Percentiles rank a stretch among this genome's conserved stretches.
phyloP scores from a whole-genome alignment of 2,329 filamentous ascomycete species.

The Apiospora marii region DNA sequence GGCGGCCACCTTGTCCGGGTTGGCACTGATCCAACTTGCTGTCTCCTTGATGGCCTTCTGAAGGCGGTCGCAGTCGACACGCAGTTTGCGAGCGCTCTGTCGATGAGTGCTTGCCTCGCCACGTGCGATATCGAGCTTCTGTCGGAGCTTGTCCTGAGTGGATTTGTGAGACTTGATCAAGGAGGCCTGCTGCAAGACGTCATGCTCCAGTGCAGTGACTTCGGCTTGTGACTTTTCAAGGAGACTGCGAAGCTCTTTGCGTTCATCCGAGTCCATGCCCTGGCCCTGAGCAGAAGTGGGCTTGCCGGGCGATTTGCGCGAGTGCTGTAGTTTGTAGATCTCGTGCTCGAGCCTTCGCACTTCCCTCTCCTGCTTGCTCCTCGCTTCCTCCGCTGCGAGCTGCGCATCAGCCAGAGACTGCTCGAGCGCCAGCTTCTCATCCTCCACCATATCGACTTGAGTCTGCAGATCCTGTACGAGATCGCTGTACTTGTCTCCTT shows the following conservation, averaged over 20 bases:
- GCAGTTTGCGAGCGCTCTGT: slow-evolving; percentile 61
- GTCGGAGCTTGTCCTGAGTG: slow-evolving; percentile 67
- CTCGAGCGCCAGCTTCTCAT: slow-evolving; percentile 64
- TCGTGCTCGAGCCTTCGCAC: slow-evolving; percentile 36
- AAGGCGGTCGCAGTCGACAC: slow-evolving; percentile 58
- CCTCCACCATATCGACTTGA: slow-evolving; percentile 70
- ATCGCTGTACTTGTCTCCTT: slow-evolving; percentile 45
- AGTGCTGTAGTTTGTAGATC: slow-evolving; percentile 42
- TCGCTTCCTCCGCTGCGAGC: slow-evolving; percentile 58
- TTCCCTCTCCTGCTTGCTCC: slow-evolving; percentile 59
- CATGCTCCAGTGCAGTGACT: slow-evolving; percentile 74
- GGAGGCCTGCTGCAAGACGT: slow-evolving; percentile 73
- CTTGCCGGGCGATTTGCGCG: slow-evolving; percentile 31
- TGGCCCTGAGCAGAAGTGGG: slow-evolving; percentile 33
- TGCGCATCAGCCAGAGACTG: slow-evolving; percentile 65
- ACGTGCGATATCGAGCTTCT: slow-evolving; percentile 74
- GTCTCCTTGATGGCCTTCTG: slow-evolving; percentile 50
- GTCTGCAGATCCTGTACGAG: slow-evolving; percentile 66
- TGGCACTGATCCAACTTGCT: slow-evolving; percentile 42
- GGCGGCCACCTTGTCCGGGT: slow-evolving; percentile 29
- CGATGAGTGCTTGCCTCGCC: slow-evolving; percentile 68
- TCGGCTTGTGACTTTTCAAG: slow-evolving; percentile 70
- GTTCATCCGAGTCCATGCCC: slow-evolving; percentile 55
- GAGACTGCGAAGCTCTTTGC: slow-evolving; percentile 66
- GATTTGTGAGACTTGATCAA: slow-evolving; percentile 64